Evolutionary conservation across 306 rosid species (phyloP), one percentile per base, ranked within the genome.

Genomic region (Geum urbanum): DNA sequence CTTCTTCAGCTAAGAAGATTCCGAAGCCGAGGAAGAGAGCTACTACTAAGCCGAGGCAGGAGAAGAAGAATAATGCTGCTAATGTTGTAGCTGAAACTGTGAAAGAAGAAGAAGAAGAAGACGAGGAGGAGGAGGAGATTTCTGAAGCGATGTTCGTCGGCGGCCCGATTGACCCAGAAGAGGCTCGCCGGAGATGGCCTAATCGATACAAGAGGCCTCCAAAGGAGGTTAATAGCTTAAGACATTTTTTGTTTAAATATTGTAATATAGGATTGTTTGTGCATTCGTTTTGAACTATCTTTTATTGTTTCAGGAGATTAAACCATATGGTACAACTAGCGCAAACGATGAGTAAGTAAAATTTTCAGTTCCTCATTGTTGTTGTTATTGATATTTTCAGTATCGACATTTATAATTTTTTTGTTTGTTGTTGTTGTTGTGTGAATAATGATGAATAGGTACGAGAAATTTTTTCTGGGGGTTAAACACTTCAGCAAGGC

Each of bases 141-240:
- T 57, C 62, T 5, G 62, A 58, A 1, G 63, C 18, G 14, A 32
- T 5, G 12, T 58, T 57, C 14, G 10, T 58, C 4, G 63, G 63
- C 8, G 63, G 12, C 1, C 63, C 44, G 19, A 8, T 58, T 35
- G 61, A 56, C 0, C 43, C 63, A 10, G 44, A 13, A 43, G 63
- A 58, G 63, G 63, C 63, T 27, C 44, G 5, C 19, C 41, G 63
- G 44, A 24, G 63, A 14, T 58, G 63, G 63, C 63, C 63, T 6
- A 9, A 27, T 2, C 43, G 63, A 14, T 58, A 58, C 7, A 4
- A 2, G 11, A 2, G 13, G n/a, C 39, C 61, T 4, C 4, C 4
- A 15, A 22, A 0, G 3, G 37, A 10, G 61, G 61, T 56, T 56
- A 56, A 14, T 56, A 20, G 11, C 2, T 32, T 32, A 32, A 32